Percentiles rank a stretch among this genome's conserved stretches.
Evolutionary conservation across 2,329 filamentous ascomycete species (phyloP).

Genomic region (Pseudonectria buxi): DNA sequence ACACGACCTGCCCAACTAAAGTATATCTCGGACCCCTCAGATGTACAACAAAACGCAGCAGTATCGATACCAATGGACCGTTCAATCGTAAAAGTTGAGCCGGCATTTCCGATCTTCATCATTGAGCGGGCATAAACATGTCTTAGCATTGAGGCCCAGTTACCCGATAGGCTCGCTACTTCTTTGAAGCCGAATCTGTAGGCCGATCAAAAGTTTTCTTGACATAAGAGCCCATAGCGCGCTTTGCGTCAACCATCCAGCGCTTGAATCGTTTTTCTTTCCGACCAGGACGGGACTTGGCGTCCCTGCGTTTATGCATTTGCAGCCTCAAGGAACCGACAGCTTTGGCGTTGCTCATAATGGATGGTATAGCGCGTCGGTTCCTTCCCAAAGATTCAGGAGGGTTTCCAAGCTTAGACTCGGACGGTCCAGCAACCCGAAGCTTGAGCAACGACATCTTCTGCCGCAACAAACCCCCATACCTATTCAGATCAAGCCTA

Average conservation of each 20-base stretch:
- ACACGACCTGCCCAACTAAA: no score
- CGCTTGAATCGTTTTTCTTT: constrained; percentile 23
- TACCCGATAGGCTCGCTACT: no score
- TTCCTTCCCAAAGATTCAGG: constrained; percentile 4
- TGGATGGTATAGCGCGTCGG: constrained; percentile 2
- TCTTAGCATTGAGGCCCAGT: no score
- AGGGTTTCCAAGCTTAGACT: constrained; percentile 7
- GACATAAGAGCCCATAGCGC: constrained; percentile 27
- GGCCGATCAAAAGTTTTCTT: constrained; percentile 26
- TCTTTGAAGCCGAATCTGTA: constrained; percentile 8
- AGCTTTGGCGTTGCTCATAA: constrained; percentile 3
- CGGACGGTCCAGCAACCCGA: constrained; percentile 12
- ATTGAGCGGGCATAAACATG: no score
- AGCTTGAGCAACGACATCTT: constrained; percentile 27
- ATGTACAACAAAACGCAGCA: no score
- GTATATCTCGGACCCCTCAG: no score
- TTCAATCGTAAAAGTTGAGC: no score
- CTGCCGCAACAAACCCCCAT: constrained; percentile 15
- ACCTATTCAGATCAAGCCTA: neutral
- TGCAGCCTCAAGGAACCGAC: constrained; percentile 4
- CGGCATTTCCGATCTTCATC: no score
- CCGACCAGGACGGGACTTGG: constrained; percentile 12
- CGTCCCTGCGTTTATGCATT: constrained; percentile 1
- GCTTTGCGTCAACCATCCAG: constrained; percentile 29
- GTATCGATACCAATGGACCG: no score